Evolutionary conservation across 345 rosid genomes (phyloP).

Genomic region (Balakata baccata): DNA sequence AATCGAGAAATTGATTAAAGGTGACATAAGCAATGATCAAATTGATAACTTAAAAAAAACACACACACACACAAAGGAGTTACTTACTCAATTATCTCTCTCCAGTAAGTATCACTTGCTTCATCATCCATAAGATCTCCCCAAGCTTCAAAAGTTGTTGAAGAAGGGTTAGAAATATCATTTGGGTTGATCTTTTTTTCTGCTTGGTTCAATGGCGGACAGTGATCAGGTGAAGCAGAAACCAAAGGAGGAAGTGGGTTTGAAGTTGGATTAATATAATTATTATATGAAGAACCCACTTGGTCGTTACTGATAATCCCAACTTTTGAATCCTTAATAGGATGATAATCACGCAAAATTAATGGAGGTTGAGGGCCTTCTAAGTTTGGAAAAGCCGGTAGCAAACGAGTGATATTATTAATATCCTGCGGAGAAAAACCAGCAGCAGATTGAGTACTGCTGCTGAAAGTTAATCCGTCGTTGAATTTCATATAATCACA

Average conservation of each 20-base stretch:
- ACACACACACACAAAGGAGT: not conserved
- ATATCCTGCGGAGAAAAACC: conserved; percentile 22
- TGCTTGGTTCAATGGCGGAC: not conserved
- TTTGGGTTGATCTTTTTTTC: conserved; percentile 27
- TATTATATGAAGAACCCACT: conserved; percentile 19
- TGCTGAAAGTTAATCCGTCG: conserved; percentile 7
- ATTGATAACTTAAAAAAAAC: no score
- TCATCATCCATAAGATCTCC: conserved; percentile 51
- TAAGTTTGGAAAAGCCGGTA: conserved; percentile 13
- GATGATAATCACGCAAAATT: conserved; percentile 6
- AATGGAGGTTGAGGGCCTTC: conserved; percentile 20
- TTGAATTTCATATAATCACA: conserved; percentile 25
- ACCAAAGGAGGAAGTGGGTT: conserved; percentile 44
- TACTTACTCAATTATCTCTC: conserved; percentile 54
- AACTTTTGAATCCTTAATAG: conserved; percentile 19
- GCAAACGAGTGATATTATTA: no score
- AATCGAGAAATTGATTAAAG: not conserved
- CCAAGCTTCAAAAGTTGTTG: conserved; percentile 47
- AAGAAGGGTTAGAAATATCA: conserved; percentile 45
- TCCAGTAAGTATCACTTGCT: conserved; percentile 52
- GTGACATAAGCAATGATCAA: not conserved
- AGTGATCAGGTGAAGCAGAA: conserved; percentile 40
- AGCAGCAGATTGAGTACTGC: conserved; percentile 16
- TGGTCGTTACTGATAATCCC: conserved; percentile 1
- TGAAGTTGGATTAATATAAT: conserved; percentile 10